Percentiles rank a stretch among this genome's conserved stretches.
phyloP scores from a whole-genome alignment of 108 stramenopile species.

The Bacterosira constricta region DNA sequence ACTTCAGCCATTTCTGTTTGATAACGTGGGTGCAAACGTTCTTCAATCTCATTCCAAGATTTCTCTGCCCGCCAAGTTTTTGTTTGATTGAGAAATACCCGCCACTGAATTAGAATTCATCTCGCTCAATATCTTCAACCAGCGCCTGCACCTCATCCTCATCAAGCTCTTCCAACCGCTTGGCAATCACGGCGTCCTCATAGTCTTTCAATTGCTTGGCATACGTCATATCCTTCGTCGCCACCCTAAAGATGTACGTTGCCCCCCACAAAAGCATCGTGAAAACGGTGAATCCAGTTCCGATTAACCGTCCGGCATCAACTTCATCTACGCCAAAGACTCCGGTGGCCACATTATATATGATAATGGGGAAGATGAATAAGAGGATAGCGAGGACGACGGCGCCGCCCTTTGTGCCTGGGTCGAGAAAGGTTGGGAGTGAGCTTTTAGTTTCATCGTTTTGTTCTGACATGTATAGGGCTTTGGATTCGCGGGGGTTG shows the following conservation, averaged over 20 bases:
- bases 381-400: constrained; percentile 73
- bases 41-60: background rate
- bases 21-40: no score
- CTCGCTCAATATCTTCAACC: constrained; percentile 87
- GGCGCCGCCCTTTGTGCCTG: constrained; percentile 85
- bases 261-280: constrained; percentile 75
- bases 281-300: constrained; percentile 78
- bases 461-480: no score
- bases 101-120: constrained; percentile 37
- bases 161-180: constrained; percentile 94
- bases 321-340: constrained; percentile 73
- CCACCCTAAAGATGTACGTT: constrained; percentile 95
- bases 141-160: constrained; percentile 94
- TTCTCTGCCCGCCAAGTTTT: no score
- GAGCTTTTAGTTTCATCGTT: no score
- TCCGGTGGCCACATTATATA: constrained; percentile 62
- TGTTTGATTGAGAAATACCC: no score
- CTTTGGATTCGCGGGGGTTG: no score
- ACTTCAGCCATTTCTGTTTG: no score
- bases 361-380: constrained; percentile 75
- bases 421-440: constrained; percentile 84
- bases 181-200: constrained; percentile 96
- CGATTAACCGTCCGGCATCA: constrained; percentile 78
- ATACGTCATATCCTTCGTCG: constrained; percentile 99
- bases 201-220: constrained; percentile 95